Evolutionary conservation across 345 rosid species (phyloP).

Genomic region (Draba incana): DNA sequence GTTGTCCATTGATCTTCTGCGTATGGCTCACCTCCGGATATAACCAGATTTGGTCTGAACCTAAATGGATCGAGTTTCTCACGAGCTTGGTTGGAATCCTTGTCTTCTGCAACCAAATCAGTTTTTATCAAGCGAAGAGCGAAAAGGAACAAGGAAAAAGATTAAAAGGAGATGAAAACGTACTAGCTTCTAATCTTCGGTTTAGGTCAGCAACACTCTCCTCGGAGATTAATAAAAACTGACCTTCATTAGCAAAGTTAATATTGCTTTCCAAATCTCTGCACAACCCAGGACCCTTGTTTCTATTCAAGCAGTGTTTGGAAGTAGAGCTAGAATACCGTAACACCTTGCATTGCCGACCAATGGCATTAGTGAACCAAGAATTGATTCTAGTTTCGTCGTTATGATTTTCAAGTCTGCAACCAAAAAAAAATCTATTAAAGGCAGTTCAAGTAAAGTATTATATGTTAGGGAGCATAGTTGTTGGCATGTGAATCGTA

Average conservation of each 20-base stretch:
- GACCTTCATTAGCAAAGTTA: constrained; percentile 93
- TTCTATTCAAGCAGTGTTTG: constrained; percentile 45
- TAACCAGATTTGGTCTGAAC: constrained; percentile 83
- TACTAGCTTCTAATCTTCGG: constrained; percentile 63
- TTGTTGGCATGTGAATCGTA: constrained; percentile 51
- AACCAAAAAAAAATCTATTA: constrained; percentile 15
- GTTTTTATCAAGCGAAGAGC: constrained; percentile 6
- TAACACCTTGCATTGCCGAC: constrained; percentile 72
- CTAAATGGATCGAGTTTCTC: constrained; percentile 58
- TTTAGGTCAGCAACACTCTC: constrained; percentile 82
- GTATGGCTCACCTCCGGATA: constrained; percentile 81
- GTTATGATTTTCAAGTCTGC: constrained; percentile 58
- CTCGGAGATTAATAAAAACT: constrained; percentile 78
- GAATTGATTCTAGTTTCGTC: constrained; percentile 57
- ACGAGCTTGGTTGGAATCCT: constrained; percentile 30
- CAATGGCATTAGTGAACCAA: constrained; percentile 82
- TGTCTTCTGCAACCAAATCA: constrained; percentile 43
- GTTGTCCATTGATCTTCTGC: constrained; percentile 83
- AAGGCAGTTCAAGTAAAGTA: background rate
- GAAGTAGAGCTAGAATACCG: constrained; percentile 49
- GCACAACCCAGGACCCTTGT: constrained; percentile 52
- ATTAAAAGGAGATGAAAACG: constrained; percentile 24
- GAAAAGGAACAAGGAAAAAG: constrained; percentile 18
- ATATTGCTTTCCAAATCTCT: constrained; percentile 61
- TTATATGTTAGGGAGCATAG: constrained; percentile 40